These are phyloP conservation scores for Epichloe elymi DNA, from an alignment of 2,329 filamentous ascomycete species.

Conservation along the genomic window DNA sequence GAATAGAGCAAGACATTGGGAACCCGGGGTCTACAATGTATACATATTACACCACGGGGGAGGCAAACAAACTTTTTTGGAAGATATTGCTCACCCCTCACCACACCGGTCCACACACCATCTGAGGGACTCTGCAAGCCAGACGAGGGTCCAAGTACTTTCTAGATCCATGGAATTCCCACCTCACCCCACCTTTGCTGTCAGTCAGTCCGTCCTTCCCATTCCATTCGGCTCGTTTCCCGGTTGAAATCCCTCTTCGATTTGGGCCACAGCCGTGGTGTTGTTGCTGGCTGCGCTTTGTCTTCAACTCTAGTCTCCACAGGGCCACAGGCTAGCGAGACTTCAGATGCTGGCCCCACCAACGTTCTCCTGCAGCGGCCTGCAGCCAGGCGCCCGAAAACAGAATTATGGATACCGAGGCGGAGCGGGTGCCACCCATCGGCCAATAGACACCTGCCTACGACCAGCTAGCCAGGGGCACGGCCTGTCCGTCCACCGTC, in stretches of 20 bases:
- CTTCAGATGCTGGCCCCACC: background rate
- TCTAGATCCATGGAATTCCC: background rate
- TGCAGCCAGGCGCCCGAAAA: background rate
- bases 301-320: background rate
- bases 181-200: background rate
- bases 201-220: too few species aligned
- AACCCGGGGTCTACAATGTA: too few species aligned
- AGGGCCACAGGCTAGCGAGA: background rate
- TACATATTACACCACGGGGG: background rate
- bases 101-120: too few species aligned
- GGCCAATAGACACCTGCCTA: background rate
- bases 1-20: background rate
- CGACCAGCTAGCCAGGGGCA: background rate
- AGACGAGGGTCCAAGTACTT: background rate
- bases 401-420: background rate
- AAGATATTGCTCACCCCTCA: background rate
- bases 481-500: background rate
- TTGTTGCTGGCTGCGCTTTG: background rate
- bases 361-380: background rate
- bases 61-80: background rate
- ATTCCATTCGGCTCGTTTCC: slow-evolving; percentile 1
- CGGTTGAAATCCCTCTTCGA: background rate
- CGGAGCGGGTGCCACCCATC: background rate
- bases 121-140: too few species aligned
- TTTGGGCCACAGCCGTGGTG: background rate